Base-by-base conservation (phyloP, 768 basidiomycete genomes). In the Strobilomyces dryophilus region DNA sequence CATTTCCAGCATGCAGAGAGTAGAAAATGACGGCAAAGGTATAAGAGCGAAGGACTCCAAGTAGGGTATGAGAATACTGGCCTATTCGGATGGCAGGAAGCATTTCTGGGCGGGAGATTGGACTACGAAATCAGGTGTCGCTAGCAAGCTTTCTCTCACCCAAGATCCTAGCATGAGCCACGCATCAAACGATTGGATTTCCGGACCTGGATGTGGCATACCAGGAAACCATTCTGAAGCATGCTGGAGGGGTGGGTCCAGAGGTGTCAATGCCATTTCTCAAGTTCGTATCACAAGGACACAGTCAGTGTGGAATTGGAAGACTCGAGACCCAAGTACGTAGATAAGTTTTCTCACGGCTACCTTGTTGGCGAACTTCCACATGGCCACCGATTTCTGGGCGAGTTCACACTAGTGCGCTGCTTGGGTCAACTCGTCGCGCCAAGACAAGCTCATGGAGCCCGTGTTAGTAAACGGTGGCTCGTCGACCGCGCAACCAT, bases 351-450 rank as follows among this genome's bases (percentile, higher is more conserved):
- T 29, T 29, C 29, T 29, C 29, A 29, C 29, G 29, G 9, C 7
- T 9, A 29, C 29, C 9, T 4, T n/a, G 1, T 20, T 11, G 8
- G 2, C 11, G 40, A 8, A 24, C 24, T 4, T 24, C 2, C 24
- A 24, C 32, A 93, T 93, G 91, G 89, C 90, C 5, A 90, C 89
- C 35, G 87, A 93, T 71, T 95, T 92, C 66, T 97, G 91, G 91
- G 79, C 83, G 27, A 94, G 92, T 64, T 89, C 92, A 47, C 94
- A 97, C 70, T 85, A 86, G 89, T 91, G 67, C 74, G 79, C 66
- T 50, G 51, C 43, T 55, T 52, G 35, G 43, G 21, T 45, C 46
- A 45, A 46, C 45, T 61, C 47, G 54, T 59, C 44, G 18, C 29
- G 21, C 31, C 17, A 31, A 39, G 43, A 31, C 40, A 50, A 57